phyloP scores from a whole-genome alignment of 768 basidiomycete genomes.

The Agaricus sinodeliciosus region DNA sequence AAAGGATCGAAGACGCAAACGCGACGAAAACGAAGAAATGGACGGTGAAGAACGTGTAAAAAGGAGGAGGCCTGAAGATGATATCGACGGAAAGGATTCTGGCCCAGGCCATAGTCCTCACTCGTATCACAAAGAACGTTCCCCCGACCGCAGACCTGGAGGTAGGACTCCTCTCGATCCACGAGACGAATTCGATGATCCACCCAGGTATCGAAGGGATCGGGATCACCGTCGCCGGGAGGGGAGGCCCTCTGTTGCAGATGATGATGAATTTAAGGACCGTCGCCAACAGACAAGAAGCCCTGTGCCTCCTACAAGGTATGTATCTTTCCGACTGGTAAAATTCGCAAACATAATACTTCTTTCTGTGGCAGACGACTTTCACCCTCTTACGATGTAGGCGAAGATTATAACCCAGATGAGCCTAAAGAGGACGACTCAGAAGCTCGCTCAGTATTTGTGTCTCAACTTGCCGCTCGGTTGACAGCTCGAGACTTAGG shows the following conservation, averaged over 20 bases:
- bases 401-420: slow-evolving; percentile 75
- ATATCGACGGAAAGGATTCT: slow-evolving; percentile 33
- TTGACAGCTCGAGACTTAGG: slow-evolving; percentile 96
- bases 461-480: slow-evolving; percentile 95
- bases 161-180: slow-evolving; percentile 43
- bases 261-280: slow-evolving; percentile 33
- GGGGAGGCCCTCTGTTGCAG: slow-evolving; percentile 30
- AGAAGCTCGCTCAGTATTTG: slow-evolving; percentile 97
- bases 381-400: slow-evolving; percentile 63
- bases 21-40: slow-evolving; percentile 28
- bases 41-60: slow-evolving; percentile 48
- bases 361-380: slow-evolving; percentile 41
- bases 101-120: slow-evolving; percentile 44
- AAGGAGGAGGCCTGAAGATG: slow-evolving; percentile 57
- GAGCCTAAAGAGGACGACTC: slow-evolving; percentile 94
- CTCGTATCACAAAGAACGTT: slow-evolving; percentile 35
- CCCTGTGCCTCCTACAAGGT: slow-evolving; percentile 43
- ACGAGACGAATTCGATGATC: slow-evolving; percentile 59
- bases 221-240: slow-evolving; percentile 24
- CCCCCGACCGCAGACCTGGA: slow-evolving; percentile 47
- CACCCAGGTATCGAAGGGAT: slow-evolving; percentile 36
- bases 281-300: slow-evolving; percentile 29
- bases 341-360: neutral
- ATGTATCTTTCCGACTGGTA: slow-evolving; percentile 15
- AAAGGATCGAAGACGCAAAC: slow-evolving; percentile 39